Base-by-base conservation (phyloP, 2,329 filamentous ascomycete species). In the Trichoderma sp. region DNA sequence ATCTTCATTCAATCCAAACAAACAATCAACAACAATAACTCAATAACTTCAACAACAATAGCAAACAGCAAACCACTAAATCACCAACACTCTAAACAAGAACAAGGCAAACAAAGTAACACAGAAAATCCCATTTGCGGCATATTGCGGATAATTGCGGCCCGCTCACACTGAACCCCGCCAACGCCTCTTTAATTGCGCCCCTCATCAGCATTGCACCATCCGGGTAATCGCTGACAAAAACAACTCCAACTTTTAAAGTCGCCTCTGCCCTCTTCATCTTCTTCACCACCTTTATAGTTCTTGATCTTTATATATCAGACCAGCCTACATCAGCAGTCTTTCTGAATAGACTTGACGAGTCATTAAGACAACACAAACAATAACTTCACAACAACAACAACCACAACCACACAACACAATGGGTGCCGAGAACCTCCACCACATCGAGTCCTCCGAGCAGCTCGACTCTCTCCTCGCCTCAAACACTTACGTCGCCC, bases 401-500 rank as follows among this genome's bases (percentile, higher is more conserved):
- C 16, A 27, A 35, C 21, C n/a, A 35, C 31, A 69, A 38, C 56
- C 14, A 24, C 50, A 53, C n/a, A n/a, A 53, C n/a, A 73, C 21
- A 60, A 75, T 75, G 74, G 45, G 53, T 31, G 66, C 50, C 66
- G 64, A 63, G 56, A 76, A 66, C 59, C n/a, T 83, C 71, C 80
- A 82, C 69, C 76, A 83, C 76, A 80, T 84, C 77, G 78, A 76
- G 31, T 79, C 82, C 12, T 60, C 76, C 16, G 77, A 78, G 0
- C 81, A 86, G 76, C 82, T 88, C 75, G 77, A 84, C 21, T 69
- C 81, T 24, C 82, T 88, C 53, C 79, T 87, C 76, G 67, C 80
- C 1, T 80, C 83, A 45, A 85, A 82, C 71, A 86, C 83, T 60
- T 84, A 86, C 80, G 85, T 87, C 74, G 82, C 83, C 62, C 82